Base-by-base conservation (phyloP, 2,329 filamentous ascomycete species). In the Nemania bipapillata region DNA sequence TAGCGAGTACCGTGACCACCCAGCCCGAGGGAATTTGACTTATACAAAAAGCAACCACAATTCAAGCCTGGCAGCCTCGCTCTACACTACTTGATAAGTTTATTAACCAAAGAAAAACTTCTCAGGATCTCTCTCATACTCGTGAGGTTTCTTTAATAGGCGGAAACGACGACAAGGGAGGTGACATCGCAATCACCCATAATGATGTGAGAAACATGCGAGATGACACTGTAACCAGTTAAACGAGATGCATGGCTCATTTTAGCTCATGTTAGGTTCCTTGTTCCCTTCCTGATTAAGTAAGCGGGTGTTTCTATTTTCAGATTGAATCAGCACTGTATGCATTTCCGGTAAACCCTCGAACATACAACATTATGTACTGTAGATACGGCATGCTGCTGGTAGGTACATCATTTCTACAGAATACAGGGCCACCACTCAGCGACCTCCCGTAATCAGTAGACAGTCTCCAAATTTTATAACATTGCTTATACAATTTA, bases 271-370 rank as follows among this genome's bases (percentile, higher is more conserved):
- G n/a, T 24, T 56, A 17, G 5, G 11, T 26, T 15, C 22, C 24
- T 58, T 17, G 54, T 32, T 20, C 40, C 7, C 47, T 59, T 20
- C 22, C 55, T 40, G 22, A 9, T 53, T 59, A 59, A 26, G 57
- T 24, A 65, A 65, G 54, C 47, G 28, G 7, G 1, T 45, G 49
- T 37, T 65, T 3, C 63, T 65, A 65, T 65, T 65, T 65, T 53
- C 24, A 30, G 63, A 65, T n/a, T 8, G 9, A 20, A 12, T 11
- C 3, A 17, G 56, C 49, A 65, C 63, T 55, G 56, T 65, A 52
- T 30, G 30, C 15, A 55, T 55, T 26, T 24, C 24, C 53, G 37
- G 53, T 37, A 11, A 9, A 55, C 22, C 24, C 53, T 55, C 30
- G 24, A 55, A 55, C 53, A 40, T 4, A 11, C 52, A 35, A n/a